Evolutionary conservation across 179 eudicot genomes (phyloP), one percentile per base, ranked within the genome.

Genomic region (Spinacia oleracea): DNA sequence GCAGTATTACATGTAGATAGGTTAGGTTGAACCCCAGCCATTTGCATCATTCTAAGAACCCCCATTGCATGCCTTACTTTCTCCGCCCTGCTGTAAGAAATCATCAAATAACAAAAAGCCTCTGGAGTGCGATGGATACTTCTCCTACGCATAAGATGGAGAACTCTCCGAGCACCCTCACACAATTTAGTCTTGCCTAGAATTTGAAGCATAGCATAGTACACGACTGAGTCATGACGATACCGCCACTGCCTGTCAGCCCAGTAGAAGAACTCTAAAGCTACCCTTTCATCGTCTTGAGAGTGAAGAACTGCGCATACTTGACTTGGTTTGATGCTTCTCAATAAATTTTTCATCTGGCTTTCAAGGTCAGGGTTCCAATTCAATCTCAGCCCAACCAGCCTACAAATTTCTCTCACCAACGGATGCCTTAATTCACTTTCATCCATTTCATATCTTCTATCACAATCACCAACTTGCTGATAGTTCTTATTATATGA

Each of bases 231-330:
- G 53, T 90, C 84, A 68, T 94, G 97, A 46, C 88, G 88, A 79
- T 94, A 92, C 58, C 96, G 85, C 97, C 98, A 94, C 67, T 91
- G 97, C 85, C 92, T 77, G 68, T 87, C 90, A 46, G 94, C 92
- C 97, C 98, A 94, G 50, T 84, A 83, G 65, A 94, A 94, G 84
- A 92, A 86, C 68, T 87, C 81, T 73, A 94, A 79, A 34, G 97
- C 97, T n/a, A 89, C 81, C 78, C 96, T 79, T 81, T 89, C 92
- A 84, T 94, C 98, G 0, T 77, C 82, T 71, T 81, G 91, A 53
- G 85, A 85, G 46, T 77, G 88, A 78, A 94, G 81, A 20, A 92
- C 94, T 6, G 90, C 91, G 75, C 96, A 92, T 31, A 94, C 89
- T 83, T 89, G 93, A 1, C 76, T 77, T 66, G 97, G 97, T 77